phyloP scores from a whole-genome alignment of 768 basidiomycete species.

The Sporobolomyces roseus region DNA sequence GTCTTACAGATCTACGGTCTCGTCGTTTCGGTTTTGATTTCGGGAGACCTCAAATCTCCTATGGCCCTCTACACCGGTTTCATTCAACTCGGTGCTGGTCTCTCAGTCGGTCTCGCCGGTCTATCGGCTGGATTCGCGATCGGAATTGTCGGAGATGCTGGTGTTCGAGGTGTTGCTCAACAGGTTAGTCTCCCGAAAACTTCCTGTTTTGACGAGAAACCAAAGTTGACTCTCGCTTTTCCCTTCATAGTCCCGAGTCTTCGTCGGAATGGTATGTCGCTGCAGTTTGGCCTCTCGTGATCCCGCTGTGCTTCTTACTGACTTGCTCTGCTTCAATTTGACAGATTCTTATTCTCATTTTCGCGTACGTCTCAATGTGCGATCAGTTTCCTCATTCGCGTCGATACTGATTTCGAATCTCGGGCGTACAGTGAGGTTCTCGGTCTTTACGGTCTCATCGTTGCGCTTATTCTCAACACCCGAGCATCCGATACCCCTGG shows the following conservation, averaged over 20 bases:
- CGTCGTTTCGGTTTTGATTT: slow-evolving; percentile 97
- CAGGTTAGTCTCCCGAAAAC: slow-evolving; percentile 64
- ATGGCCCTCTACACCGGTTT: slow-evolving; percentile 94
- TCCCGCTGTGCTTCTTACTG: neutral
- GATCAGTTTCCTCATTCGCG: too few relatives aligned
- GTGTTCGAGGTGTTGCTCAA: slow-evolving; percentile 95
- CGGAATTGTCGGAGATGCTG: slow-evolving; percentile 97
- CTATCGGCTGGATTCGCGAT: slow-evolving; percentile 94
- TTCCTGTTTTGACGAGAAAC: neutral
- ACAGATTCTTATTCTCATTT: slow-evolving; percentile 99
- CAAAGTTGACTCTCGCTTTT: neutral
- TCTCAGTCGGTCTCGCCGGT: slow-evolving; percentile 88
- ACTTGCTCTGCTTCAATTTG: slow-evolving; percentile 46
- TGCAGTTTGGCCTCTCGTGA: slow-evolving; percentile 51
- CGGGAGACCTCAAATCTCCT: slow-evolving; percentile 62
- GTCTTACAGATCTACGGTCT: slow-evolving; percentile 64
- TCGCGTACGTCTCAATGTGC: slow-evolving; percentile 41
- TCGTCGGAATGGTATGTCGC: slow-evolving; percentile 52
- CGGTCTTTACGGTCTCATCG: slow-evolving; percentile 54
- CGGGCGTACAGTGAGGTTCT: slow-evolving; percentile 7
- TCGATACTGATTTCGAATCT: neutral
- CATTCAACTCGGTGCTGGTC: slow-evolving; percentile 87
- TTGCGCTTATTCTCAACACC: slow-evolving; percentile 94
- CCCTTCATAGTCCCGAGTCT: slow-evolving; percentile 27
- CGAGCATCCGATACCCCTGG: slow-evolving; percentile 50